Evolutionary conservation across 2,329 filamentous ascomycete species (phyloP), one percentile per base, ranked within the genome.

Genomic region (Coniosporium tulheliwenetii): DNA sequence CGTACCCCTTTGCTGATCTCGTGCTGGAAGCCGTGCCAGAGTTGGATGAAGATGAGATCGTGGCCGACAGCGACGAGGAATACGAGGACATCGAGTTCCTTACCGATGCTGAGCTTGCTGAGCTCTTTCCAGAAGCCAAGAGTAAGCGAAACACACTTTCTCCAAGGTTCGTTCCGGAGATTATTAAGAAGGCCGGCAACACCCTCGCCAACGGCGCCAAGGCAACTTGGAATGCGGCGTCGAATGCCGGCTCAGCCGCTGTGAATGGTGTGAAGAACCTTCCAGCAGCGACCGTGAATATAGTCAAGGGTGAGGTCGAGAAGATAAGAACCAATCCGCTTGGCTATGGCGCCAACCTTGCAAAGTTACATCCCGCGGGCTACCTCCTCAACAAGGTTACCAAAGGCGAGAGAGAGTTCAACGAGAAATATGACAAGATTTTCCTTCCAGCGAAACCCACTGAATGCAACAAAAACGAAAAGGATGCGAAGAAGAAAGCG

Each of bases 1-100:
- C 31, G 1, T 43, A 16, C 2, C 52, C 49, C 34, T 39, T 51
- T 30, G 39, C 37, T 34, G 39, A 41, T 8, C 30, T 45, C 14
- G 37, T 41, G 2, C 43, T 40, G 15, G 39, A 44, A 13, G 41
- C 29, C 32, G 19, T 19, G n/a, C 36, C 19, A 5, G 36, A 13
- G n/a, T 8, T 19, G 3, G 36, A 5, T 12, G 16, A 37, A 13
- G 36, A 37, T 19, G 36, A 37, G 12, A 19, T 14, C 16, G 36
- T 14, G 8, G 13, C n/a, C 12, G 13, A 37, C 36, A 19, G 19
- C 19, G 36, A 37, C 10, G 36, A 37, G 10, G n/a, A 37, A 12
- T 37, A 4, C 19, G 36, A 37, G 13, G 13, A 37, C 16, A 37
- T 26, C 19, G 19, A 26, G 19, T 26, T 26, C 19, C 19, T 26